phyloP scores from a whole-genome alignment of 1,284 basidiomycete species.

The Rhodotorula sp. region DNA sequence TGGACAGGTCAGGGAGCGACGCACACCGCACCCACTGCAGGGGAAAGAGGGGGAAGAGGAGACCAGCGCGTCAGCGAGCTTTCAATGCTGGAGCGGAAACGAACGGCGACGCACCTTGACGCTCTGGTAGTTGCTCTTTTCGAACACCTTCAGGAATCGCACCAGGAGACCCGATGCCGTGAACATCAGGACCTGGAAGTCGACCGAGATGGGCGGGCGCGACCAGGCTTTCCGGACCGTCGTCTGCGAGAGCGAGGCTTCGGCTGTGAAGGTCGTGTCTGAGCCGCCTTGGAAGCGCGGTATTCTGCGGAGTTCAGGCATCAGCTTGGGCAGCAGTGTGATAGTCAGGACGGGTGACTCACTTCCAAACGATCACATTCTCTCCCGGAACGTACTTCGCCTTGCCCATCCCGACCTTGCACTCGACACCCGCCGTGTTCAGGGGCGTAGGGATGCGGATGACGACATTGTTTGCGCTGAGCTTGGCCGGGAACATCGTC shows the following conservation, averaged over 20 bases:
- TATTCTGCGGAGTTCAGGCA: conserved; percentile 59
- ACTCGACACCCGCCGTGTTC: conserved; percentile 87
- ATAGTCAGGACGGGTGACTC: conserved; percentile 49
- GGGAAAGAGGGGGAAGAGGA: background rate
- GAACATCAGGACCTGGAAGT: conserved; percentile 98
- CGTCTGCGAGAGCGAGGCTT: conserved; percentile 78
- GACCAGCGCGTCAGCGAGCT: background rate
- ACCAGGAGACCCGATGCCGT: conserved; percentile 94
- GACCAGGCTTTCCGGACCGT: conserved; percentile 94
- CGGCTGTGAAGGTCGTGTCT: conserved; percentile 80
- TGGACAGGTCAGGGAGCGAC: background rate
- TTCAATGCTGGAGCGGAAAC: background rate
- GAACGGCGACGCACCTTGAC: conserved; percentile 44
- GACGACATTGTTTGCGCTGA: conserved; percentile 89
- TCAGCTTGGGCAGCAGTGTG: background rate
- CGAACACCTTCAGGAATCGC: conserved; percentile 96
- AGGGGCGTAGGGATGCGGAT: conserved; percentile 92
- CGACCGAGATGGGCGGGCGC: conserved; percentile 92
- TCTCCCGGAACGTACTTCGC: conserved; percentile 95
- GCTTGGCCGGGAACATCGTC: conserved; percentile 84
- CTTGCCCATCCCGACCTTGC: conserved; percentile 86
- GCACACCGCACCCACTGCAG: conserved; percentile 32
- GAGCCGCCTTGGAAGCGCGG: conserved; percentile 87
- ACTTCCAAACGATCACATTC: conserved; percentile 98
- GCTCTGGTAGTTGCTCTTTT: conserved; percentile 82